Conservation (phyloP, 805 yeast genomes). For the Candida insectorum region DNA sequence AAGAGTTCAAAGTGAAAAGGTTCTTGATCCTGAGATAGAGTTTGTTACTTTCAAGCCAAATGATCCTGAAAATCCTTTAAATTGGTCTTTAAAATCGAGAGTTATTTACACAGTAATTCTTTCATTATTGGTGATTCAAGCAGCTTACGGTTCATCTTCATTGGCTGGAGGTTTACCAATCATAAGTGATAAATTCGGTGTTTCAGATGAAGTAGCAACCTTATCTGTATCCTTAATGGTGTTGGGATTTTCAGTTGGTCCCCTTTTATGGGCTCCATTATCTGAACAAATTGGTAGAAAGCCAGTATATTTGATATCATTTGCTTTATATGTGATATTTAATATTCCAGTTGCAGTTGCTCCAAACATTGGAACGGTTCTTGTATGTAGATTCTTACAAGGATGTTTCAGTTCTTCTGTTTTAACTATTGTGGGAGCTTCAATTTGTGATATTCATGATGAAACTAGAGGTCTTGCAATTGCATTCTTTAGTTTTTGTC, state of each 20-base stretch:
- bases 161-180: conserved; percentile 81
- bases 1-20: conserved; percentile 31
- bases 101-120: conserved; percentile 69
- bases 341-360: conserved; percentile 86
- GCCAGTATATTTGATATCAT: conserved; percentile 75
- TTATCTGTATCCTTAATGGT: conserved; percentile 85
- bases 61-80: conserved; percentile 89
- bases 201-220: conserved; percentile 73
- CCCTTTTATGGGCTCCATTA: conserved; percentile 85
- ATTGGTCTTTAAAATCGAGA: conserved; percentile 60
- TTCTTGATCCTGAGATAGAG: conserved; percentile 63
- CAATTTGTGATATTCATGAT: conserved; percentile 83
- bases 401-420: conserved; percentile 87
- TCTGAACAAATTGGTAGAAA: conserved; percentile 84
- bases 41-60: conserved; percentile 76
- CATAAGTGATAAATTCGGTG: conserved; percentile 62
- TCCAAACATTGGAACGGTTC: conserved; percentile 74
- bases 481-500: conserved; percentile 88
- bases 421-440: conserved; percentile 83
- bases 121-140: conserved; percentile 75
- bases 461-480: conserved; percentile 84
- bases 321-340: conserved; percentile 70
- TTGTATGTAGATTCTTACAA: conserved; percentile 80
- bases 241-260: conserved; percentile 83
- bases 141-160: conserved; percentile 91